Evolutionary conservation across 2,329 filamentous ascomycete species (phyloP), one percentile per base, ranked within the genome.

Genomic region (Penicillium polonicum): DNA sequence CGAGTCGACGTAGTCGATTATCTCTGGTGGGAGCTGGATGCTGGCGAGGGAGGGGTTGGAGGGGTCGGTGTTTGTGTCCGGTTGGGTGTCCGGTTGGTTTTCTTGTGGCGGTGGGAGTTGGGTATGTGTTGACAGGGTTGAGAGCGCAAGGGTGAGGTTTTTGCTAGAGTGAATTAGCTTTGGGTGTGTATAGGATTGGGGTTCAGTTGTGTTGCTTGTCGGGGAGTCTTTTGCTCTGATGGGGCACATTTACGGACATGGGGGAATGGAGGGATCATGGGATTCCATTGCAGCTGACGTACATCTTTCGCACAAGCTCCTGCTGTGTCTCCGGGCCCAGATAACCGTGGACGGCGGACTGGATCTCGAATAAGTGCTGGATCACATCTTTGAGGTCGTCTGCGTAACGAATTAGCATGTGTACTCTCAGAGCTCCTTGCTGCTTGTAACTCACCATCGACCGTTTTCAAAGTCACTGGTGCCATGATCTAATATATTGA

Each of bases 1-100:
- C 21, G 80, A 77, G 65, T 87, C 84, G 35, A 88, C 83, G 68
- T 87, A 88, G 55, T 80, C 78, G 62, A 86, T 82, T 33, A 88
- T 83, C 63, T 87, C 85, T 5, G 83, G 79, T 0, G 85, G 85
- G 2, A 88, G 79, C 48, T 81, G 76, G 57, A 85, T 79, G 52
- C 77, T 75, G 21, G 82, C 74, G 19, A 79, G 69, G n/a, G 78
- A 74, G 3, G 83, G 66, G 70, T 80, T 74, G 35, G 67, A 64
- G 15, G 70, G 67, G 58, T 66, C 66, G n/a, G 43, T 50, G 29
- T 60, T 56, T 60, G 78, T 51, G 70, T 76, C 62, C 25, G 35
- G 17, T 23, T 53, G 49, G 19, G 78, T 51, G 70, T 76, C 62
- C 25, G 35, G 17, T 23, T 53, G 49, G 19, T 62, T 29, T 15